Evolutionary conservation across 768 basidiomycete species (phyloP), one percentile per base, ranked within the genome.

Genomic region (Melanogaster broomeanus): DNA sequence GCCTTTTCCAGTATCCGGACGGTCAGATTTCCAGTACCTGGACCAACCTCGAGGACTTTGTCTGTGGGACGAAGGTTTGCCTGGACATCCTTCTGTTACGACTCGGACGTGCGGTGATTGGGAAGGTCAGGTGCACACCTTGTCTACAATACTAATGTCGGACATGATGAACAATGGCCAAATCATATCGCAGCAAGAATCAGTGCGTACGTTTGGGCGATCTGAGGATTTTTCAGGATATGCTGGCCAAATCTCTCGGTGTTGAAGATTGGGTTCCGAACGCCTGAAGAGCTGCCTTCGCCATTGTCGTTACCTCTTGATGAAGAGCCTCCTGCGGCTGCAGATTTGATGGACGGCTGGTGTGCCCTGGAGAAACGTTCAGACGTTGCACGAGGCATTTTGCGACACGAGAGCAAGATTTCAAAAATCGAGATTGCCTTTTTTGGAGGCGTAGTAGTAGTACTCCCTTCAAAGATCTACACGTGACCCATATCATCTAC

Each of bases 241-340:
- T 99, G 96, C 69, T 98, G 96, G 19, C 97, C 96, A 60, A 97
- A 98, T 58, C 90, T 80, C 64, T 91, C 90, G 3, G 94, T 97
- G 64, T 97, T 95, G 78, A 93, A 94, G 52, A 94, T 87, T 0
- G 93, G 93, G 62, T 93, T 93, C n/a, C 84, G 81, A 48, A 74
- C 73, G 4, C 77, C 75, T 0, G 77, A 72, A 2, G 73, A 69
- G 6, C 69, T 67, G 12, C 66, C 57, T 39, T 66, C 66, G 42
- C 70, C 74, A 4, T 73, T 63, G 38, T 76, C 76, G 46, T 77
- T 74, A 10, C 77, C 72, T 51, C 80, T 74, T 25, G 77, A 75
- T 31, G 73, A 55, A 15, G 58, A 54, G 3, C 19, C 19, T 12
- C 57, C 39, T 16, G 49, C 33, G 22, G 59, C 57, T 4, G 59